Evolutionary conservation across 208 protist genomes (phyloP).

Genomic region (Leishmania arabica): DNA sequence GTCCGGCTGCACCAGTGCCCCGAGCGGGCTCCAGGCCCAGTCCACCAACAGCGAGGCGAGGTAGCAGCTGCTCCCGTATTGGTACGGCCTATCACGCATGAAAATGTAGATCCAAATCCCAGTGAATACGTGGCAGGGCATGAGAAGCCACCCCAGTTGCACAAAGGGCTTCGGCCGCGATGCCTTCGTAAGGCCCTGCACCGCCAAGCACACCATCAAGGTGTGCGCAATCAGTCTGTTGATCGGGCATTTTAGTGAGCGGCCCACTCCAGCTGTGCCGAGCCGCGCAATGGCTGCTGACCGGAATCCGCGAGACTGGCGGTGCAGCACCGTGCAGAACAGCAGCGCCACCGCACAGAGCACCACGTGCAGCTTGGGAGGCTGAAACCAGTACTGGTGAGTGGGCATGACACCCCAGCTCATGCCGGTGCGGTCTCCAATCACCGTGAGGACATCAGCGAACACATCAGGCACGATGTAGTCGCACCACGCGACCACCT

Average conservation of each 20-base stretch:
- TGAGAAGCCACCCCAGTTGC: constrained; percentile 82
- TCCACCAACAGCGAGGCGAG: constrained; percentile 60
- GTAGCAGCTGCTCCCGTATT: constrained; percentile 59
- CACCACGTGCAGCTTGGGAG: constrained; percentile 65
- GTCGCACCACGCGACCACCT: constrained; percentile 22
- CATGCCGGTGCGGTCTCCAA: constrained; percentile 50
- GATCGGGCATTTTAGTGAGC: constrained; percentile 36
- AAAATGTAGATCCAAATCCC: constrained; percentile 59
- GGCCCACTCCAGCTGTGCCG: constrained; percentile 6
- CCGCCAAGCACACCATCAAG: constrained; percentile 40
- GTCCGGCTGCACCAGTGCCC: constrained; percentile 47
- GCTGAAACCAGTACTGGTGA: constrained; percentile 61
- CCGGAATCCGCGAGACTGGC: constrained; percentile 37
- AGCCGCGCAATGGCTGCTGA: constrained; percentile 20
- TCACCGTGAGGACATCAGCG: constrained; percentile 30
- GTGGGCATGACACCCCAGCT: constrained; percentile 49
- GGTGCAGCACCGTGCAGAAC: constrained; percentile 35
- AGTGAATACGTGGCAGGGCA: constrained; percentile 83
- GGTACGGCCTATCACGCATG: constrained; percentile 19
- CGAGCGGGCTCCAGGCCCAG: constrained; percentile 53
- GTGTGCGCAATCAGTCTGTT: constrained; percentile 45
- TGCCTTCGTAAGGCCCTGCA: constrained; percentile 55
- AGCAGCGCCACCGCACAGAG: constrained; percentile 43
- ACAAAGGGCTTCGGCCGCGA: constrained; percentile 57
- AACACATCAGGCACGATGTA: constrained; percentile 44